Base-by-base conservation (phyloP, 805 yeast genomes). In the Dipodascopsis tothii region DNA sequence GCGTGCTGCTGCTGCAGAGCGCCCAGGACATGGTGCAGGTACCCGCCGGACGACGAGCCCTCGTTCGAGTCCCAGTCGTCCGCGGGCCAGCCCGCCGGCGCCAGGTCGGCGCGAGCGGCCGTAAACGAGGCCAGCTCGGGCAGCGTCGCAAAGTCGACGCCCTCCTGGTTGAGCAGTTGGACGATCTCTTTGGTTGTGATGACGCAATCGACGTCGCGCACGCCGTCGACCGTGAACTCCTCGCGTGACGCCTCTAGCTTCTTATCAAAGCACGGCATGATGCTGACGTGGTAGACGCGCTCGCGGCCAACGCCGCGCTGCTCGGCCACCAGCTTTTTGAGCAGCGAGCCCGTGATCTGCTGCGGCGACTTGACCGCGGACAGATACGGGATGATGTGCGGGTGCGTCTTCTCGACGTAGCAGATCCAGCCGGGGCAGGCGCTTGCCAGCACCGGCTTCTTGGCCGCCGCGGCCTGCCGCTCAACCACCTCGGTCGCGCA, bases 181-280 rank as follows among this genome's bases (percentile, higher is more conserved):
- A 88, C 72, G 32, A 92, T 64, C 59, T 92, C 98, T 54, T 78
- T 80, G 9, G 97, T 87, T 0, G 98, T 92, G 19, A 92, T 74
- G 2, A 92, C 98, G 66, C 96, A 84, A 61, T 92, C 96, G 9
- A 92, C 96, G 57, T 86, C 95, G 7, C 65, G 62, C 9, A 59
- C 61, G 4, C 53, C 59, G 3, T 55, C 62, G 3, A 53, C 62
- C 2, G 50, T 57, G 41, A 71, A 66, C 52, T 85, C 95, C 0
- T 84, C 80, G 49, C 97, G 72, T 3, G 95, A 87, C 21, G 96
- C 92, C 66, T 92, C 98, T 34, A 88, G 71, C 62, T 92, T 92
- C 65, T 92, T 92, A 62, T 92, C 98, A 61, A 92, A 92, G 57
- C 97, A 90, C 1, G 98, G 97, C 97, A 90, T 90, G 18, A 92